Evolutionary conservation across 345 rosid species (phyloP), one percentile per base, ranked within the genome.

Genomic region (Eucalyptus brandiana): DNA sequence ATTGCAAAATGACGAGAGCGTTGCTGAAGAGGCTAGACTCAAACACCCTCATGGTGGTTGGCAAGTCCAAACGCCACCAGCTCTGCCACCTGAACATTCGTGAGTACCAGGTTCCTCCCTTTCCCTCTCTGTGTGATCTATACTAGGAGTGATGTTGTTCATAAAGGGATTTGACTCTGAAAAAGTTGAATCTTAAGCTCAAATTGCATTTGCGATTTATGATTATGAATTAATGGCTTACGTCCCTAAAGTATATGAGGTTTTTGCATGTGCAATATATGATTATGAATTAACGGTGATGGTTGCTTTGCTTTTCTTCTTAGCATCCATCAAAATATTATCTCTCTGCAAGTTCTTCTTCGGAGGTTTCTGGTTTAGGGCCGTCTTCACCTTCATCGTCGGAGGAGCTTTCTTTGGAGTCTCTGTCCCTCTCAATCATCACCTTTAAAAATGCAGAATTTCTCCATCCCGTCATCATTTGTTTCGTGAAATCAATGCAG

Each of bases 61-160:
- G 95, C 3, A 94, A 93, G 92, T 95, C 97, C 95, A 97, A 98
- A 87, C 97, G 94, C 80, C 99, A 97, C 89, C 99, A 97, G 91
- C 97, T 97, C 91, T 96, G 98, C 87, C 98, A 95, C 90, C 97
- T 98, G 92, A 98, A 98, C 92, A 93, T 98, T 94, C 99, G 96
- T 90, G 96, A 98, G 89, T 95, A 95, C 91, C 96, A 97, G 98
- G 99, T 96, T 42, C 21, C 53, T 50, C 53, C 19, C 53, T 50
- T 50, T 16, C 19, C 7, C 53, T 50, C 53, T 19, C 53, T 7
- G 2, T 3, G 7, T 16, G 19, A 19, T 53, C 56, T 53, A 53
- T 53, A 53, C 5, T 3, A 5, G 56, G 56, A 53, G 56, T 53
- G 81, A 48, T 72, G 87, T 28, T 14, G 67, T 86, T n/a, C 45